Percentiles rank a stretch among this genome's conserved stretches.
Conservation (phyloP, 805 yeast species). For the Saturnispora silvae region DNA sequence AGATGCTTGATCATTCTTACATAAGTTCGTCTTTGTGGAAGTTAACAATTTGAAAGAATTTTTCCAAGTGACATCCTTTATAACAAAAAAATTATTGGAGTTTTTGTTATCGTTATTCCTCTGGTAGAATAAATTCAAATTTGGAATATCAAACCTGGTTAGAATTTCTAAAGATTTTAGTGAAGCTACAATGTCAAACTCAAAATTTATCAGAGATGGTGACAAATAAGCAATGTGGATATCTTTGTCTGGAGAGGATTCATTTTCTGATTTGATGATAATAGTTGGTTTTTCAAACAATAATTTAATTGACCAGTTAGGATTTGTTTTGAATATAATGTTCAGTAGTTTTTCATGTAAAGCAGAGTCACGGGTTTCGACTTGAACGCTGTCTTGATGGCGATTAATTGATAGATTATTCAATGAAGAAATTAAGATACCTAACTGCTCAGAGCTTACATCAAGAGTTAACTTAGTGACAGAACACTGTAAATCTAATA, state of each 20-base stretch:
- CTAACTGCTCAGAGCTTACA: conserved; percentile 30
- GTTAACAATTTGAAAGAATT: conserved; percentile 15
- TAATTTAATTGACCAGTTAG: conserved; percentile 17
- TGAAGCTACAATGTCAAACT: conserved; percentile 9
- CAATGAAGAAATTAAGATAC: conserved; percentile 20
- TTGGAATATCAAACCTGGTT: conserved; percentile 17
- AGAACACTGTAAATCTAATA: conserved; percentile 29
- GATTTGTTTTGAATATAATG: conserved; percentile 10
- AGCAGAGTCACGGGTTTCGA: neutral
- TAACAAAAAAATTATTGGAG: neutral
- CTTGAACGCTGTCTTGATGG: neutral
- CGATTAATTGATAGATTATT: neutral
- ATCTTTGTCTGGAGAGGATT: conserved; percentile 2
- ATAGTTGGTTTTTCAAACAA: conserved; percentile 22
- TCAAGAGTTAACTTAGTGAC: conserved; percentile 36
- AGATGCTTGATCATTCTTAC: neutral
- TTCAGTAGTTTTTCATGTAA: neutral
- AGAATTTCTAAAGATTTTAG: conserved; percentile 6
- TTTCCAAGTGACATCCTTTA: conserved; percentile 16
- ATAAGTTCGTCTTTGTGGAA: neutral
- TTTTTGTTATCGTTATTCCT: conserved; percentile 9
- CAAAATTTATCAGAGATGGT: conserved; percentile 18
- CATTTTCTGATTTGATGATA: conserved; percentile 16
- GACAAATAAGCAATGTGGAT: conserved; percentile 16
- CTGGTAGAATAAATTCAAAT: conserved; percentile 15